Conservation (phyloP, 345 rosid genomes). For the Reutealis trisperma region DNA sequence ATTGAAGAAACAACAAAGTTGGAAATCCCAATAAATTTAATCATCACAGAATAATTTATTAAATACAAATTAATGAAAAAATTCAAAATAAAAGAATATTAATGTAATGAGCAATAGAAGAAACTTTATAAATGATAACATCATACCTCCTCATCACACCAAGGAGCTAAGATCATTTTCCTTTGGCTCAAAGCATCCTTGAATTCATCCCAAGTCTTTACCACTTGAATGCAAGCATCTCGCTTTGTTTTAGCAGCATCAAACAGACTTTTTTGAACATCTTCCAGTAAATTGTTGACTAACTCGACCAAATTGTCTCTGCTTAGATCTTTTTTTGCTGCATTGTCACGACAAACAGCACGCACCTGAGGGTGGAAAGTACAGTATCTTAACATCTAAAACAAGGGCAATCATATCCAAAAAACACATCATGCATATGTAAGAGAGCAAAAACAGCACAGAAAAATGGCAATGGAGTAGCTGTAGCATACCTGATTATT, state of each 20-base stretch:
- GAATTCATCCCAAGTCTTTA: slow-evolving; percentile 87
- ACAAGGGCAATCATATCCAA: neutral
- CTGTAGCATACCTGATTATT: slow-evolving; percentile 58
- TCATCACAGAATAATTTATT: no score
- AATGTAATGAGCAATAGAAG: neutral
- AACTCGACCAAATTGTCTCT: slow-evolving; percentile 59
- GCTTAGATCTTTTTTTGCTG: slow-evolving; percentile 62
- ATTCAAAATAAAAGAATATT: no score
- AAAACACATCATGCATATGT: neutral
- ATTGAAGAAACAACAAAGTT: no score
- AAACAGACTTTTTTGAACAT: slow-evolving; percentile 67
- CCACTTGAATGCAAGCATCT: slow-evolving; percentile 66
- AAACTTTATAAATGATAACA: neutral
- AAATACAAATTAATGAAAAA: no score
- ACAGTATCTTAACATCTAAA: slow-evolving; percentile 1
- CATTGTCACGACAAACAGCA: slow-evolving; percentile 82
- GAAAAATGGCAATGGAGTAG: no score
- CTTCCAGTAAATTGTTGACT: slow-evolving; percentile 55
- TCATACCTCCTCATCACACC: slow-evolving; percentile 94
- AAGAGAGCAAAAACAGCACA: neutral
- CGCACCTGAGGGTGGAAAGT: slow-evolving; percentile 58
- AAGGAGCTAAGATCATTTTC: slow-evolving; percentile 94
- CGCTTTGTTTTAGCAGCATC: slow-evolving; percentile 67
- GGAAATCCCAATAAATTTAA: no score
- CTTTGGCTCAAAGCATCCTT: slow-evolving; percentile 63